Percentiles rank a stretch among this genome's conserved stretches.
Conservation (phyloP, 2,329 filamentous ascomycete genomes). For the Sporothrix curviconia region DNA sequence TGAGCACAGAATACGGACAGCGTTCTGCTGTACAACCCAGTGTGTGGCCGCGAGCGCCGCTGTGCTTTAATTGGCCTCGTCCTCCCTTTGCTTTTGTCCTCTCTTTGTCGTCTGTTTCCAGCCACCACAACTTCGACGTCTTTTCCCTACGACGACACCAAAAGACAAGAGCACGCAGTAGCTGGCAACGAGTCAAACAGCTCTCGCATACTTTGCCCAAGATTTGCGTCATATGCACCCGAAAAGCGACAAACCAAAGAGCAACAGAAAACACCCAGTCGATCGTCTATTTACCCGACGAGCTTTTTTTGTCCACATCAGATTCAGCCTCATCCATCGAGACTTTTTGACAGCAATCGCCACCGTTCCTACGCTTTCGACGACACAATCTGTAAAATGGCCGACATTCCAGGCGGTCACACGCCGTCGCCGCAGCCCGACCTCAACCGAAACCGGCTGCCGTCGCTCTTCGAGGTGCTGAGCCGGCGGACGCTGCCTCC, state of each 20-base stretch:
- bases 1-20: not conserved
- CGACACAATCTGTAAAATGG: slow-evolving; percentile 26
- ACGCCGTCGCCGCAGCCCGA: slow-evolving; percentile 53
- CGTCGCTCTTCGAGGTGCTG: slow-evolving; percentile 91
- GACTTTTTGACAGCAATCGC: no score
- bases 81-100: not conserved
- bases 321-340: not conserved
- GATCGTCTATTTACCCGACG: not conserved
- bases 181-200: not conserved
- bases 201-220: not conserved
- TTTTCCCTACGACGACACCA: not conserved
- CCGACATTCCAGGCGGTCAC: slow-evolving; percentile 26
- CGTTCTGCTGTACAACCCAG: not conserved
- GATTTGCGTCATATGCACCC: no score
- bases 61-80: slow-evolving; percentile 1
- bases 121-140: not conserved
- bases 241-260: not conserved
- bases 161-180: not conserved
- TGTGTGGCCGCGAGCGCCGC: not conserved
- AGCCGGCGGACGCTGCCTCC: slow-evolving; percentile 90
- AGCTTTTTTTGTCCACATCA: no score
- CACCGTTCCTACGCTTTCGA: not conserved
- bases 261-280: not conserved
- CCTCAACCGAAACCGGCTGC: slow-evolving; percentile 70
- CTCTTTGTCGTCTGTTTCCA: not conserved